Evolutionary conservation across 345 rosid species (phyloP).

Genomic region (Arabidopsis arenosa): DNA sequence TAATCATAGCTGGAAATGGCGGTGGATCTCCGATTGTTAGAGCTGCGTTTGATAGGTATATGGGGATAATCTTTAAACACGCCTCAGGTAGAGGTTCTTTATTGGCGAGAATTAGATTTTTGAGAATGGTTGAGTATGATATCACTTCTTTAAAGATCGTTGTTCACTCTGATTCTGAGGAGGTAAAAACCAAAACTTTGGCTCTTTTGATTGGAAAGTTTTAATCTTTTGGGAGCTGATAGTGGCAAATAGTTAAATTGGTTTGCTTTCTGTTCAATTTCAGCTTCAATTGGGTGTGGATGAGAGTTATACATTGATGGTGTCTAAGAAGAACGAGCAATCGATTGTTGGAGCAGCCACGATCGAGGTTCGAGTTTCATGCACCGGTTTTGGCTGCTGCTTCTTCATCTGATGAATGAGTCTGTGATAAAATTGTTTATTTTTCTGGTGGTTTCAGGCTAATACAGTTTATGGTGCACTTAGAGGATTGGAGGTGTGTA

Average conservation of each 20-base stretch:
- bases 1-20: conserved; percentile 58
- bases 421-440: not conserved
- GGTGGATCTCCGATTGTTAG: conserved; percentile 57
- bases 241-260: not conserved
- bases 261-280: conserved; percentile 19
- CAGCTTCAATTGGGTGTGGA: conserved; percentile 55
- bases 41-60: conserved; percentile 78
- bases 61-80: conserved; percentile 65
- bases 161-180: conserved; percentile 68
- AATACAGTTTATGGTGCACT: conserved; percentile 88
- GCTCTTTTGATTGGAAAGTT: not conserved
- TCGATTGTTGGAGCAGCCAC: conserved; percentile 64
- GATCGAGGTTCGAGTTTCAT: conserved; percentile 56
- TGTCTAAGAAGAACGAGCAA: conserved; percentile 53
- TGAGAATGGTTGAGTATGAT: conserved; percentile 57
- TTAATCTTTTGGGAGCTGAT: not conserved
- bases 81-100: conserved; percentile 40
- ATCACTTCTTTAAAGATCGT: conserved; percentile 58
- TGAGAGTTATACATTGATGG: conserved; percentile 55
- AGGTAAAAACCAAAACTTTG: conserved; percentile 46
- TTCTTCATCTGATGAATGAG: not conserved
- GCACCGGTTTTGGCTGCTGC: too few relatives aligned
- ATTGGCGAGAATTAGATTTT: conserved; percentile 42
- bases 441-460: conserved; percentile 60
- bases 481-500: conserved; percentile 87